These are phyloP conservation scores for Filosporella fistucella DNA, from an alignment of 495 filamentous ascomycete genomes.

Conservation along the genomic window DNA sequence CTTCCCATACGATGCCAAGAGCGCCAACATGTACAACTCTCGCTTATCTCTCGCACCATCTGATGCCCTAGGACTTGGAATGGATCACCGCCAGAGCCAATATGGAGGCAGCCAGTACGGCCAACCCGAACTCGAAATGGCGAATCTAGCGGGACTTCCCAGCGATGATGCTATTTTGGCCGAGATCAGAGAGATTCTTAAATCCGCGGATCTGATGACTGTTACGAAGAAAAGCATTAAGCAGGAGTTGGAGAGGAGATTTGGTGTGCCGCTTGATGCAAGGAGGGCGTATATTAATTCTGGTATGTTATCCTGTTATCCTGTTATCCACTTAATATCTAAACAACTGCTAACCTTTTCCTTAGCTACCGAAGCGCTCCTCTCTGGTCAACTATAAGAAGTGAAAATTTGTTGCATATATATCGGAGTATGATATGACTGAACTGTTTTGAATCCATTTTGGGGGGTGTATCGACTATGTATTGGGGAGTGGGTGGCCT, in stretches of 20 bases:
- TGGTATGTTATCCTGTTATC: conserved; percentile 51
- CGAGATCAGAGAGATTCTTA: conserved; percentile 90
- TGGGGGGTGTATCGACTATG: not conserved
- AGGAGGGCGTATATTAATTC: conserved; percentile 90
- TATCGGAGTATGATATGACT: not conserved
- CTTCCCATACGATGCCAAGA: conserved; percentile 28
- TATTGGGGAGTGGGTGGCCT: not conserved
- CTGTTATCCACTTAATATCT: conserved; percentile 3
- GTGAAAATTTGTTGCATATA: not conserved
- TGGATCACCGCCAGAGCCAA: conserved; percentile 21
- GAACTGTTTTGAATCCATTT: not conserved
- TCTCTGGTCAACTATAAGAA: conserved; percentile 38
- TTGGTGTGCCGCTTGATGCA: conserved; percentile 73
- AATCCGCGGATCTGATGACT: conserved; percentile 90
- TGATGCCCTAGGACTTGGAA: conserved; percentile 53
- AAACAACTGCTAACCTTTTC: conserved; percentile 31
- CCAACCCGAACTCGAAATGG: conserved; percentile 62
- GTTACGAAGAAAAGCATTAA: conserved; percentile 99
- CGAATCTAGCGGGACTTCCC: conserved; percentile 64
- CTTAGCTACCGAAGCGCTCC: conserved; percentile 46
- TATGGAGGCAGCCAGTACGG: conserved; percentile 42
- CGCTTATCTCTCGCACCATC: conserved; percentile 79
- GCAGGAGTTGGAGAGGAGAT: conserved; percentile 83
- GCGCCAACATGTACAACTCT: conserved; percentile 35
- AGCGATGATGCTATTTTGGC: conserved; percentile 85